These are phyloP conservation scores for Didymellaceae sp. DNA, from an alignment of 2,329 filamentous ascomycete genomes.

Conservation along the genomic window DNA sequence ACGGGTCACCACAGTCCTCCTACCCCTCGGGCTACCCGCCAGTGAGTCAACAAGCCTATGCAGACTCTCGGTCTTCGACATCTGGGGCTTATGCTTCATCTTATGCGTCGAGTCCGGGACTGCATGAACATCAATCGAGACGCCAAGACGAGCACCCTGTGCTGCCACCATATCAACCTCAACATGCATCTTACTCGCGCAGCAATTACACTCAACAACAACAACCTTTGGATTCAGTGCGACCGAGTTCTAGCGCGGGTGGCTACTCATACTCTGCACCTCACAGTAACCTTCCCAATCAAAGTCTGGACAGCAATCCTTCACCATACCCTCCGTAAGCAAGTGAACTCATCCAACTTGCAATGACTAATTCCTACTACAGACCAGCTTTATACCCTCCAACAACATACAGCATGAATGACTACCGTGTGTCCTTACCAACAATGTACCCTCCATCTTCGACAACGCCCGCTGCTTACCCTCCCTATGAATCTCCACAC, in stretches of 20 bases:
- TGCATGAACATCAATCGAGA: slow-evolving; percentile 34
- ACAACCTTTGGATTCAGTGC: slow-evolving; percentile 36
- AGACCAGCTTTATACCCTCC: slow-evolving; percentile 45
- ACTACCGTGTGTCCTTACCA: slow-evolving; percentile 42
- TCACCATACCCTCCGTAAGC: slow-evolving; percentile 45
- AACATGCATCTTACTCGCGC: slow-evolving; percentile 33
- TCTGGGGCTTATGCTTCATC: slow-evolving; percentile 38
- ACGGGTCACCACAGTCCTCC: slow-evolving; percentile 39
- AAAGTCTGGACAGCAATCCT: slow-evolving; percentile 36
- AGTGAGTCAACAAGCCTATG: slow-evolving; percentile 37
- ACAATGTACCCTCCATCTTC: slow-evolving; percentile 47
- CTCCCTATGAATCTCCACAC: slow-evolving; percentile 40
- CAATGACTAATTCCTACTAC: neutral
- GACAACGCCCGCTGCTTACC: slow-evolving; percentile 40
- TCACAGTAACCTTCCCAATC: slow-evolving; percentile 38
- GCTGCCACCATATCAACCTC: slow-evolving; percentile 42
- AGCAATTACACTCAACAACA: slow-evolving; percentile 47
- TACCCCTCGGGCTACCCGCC: slow-evolving; percentile 44
- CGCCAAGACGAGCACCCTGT: slow-evolving; percentile 38
- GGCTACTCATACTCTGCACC: slow-evolving; percentile 43
- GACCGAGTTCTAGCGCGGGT: slow-evolving; percentile 37
- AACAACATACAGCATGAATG: slow-evolving; percentile 42
- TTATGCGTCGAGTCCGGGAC: slow-evolving; percentile 36
- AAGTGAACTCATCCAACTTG: neutral
- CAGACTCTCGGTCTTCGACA: slow-evolving; percentile 36